Base-by-base conservation (phyloP, 345 rosid species). In the Rhizophora apiculata region DNA sequence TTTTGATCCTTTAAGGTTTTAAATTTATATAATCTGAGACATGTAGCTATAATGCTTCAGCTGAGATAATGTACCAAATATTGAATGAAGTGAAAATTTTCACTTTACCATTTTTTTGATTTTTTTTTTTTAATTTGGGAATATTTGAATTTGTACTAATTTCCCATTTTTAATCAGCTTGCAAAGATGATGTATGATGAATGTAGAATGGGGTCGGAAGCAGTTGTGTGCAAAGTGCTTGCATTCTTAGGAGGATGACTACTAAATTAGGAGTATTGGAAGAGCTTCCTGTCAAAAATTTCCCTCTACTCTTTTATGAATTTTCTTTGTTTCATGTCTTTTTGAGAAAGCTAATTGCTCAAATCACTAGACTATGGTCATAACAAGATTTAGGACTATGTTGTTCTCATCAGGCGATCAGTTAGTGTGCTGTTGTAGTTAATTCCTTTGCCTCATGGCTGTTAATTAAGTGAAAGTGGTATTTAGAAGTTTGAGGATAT, bases 141-240 rank as follows among this genome's bases (percentile, higher is more conserved):
- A 60, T 19, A 31, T 19, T 31, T 51, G 16, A 59, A 37, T 22
- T n/a, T 31, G 27, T 49, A 32, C 66, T 78, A 62, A 57, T 70
- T 61, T 71, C 56, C 58, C 68, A 67, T 71, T 66, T 74, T 69
- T 67, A 73, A 66, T 72, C 78, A 80, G 85, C 82, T 72, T 78
- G 74, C 79, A 76, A 62, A 60, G 76, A 79, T 74, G 88, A 87
- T 87, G 78, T 61, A 68, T 82, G 87, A 82, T 75, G 84, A 77
- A 58, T 79, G 39, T 61, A 49, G 32, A 46, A 49, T 24, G 74
- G 70, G 31, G 69, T 30, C 36, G 0, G 27, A 22, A 68, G 65
- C 53, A 68, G 67, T 46, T 72, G 43, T 73, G 64, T 65, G 53
- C 54, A 59, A 62, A 74, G 26, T 57, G 29, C 34, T 62, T 65